These are phyloP conservation scores for Colletotrichum sp. DNA, from an alignment of 2,329 filamentous ascomycete species.

Conservation along the genomic window DNA sequence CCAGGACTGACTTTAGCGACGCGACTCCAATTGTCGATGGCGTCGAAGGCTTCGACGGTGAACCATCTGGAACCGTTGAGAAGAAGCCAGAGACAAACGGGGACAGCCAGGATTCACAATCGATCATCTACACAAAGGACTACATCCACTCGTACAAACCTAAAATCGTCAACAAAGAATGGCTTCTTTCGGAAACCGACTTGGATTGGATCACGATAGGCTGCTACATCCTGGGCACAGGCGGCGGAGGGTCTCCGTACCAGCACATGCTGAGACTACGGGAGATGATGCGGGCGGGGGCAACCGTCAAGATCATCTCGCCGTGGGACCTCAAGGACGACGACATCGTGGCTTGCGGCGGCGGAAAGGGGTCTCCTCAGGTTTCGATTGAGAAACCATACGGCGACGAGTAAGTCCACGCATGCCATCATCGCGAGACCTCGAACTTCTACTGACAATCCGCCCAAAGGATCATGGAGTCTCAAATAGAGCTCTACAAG, in stretches of 20 bases:
- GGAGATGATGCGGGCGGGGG: constrained; percentile 54
- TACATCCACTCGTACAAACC: background rate
- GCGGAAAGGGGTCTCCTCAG: background rate
- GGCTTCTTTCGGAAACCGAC: background rate
- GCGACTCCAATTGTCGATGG: background rate
- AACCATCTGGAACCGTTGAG: background rate
- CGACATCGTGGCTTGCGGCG: background rate
- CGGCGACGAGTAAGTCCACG: background rate
- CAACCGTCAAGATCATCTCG: constrained; percentile 40
- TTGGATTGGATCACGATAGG: constrained; percentile 39
- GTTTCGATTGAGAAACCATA: background rate
- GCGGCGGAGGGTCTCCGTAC: constrained; percentile 39
- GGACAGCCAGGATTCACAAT: accelerated
- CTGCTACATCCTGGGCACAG: constrained; percentile 39
- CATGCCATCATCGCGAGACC: background rate
- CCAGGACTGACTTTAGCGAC: background rate
- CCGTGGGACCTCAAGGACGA: background rate
- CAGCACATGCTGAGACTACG: constrained; percentile 50
- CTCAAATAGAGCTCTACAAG: constrained; percentile 45
- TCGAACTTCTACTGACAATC: background rate
- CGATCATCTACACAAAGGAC: background rate
- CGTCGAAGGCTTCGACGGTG: background rate
- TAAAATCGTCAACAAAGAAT: background rate
- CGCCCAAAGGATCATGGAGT: background rate
- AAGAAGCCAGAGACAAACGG: no score